Evolutionary conservation across 1,284 basidiomycete species (phyloP), one percentile per base, ranked within the genome.

Genomic region (Austropuccinia psidii): DNA sequence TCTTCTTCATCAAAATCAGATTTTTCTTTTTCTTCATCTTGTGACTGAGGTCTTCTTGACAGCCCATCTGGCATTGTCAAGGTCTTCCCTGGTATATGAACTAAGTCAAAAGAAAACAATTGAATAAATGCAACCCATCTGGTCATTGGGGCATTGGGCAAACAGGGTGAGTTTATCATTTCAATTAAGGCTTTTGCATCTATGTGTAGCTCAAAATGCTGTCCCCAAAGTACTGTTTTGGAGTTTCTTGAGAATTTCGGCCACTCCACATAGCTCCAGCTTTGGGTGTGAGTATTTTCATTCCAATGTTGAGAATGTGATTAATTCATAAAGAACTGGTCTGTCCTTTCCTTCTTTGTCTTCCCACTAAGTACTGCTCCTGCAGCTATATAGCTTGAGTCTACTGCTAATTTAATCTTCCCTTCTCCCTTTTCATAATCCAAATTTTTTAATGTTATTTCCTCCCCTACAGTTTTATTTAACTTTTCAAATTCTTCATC

Each of bases 281-380:
- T 69, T 69, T 9, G 67, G 54, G 7, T 69, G 67, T n/a, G 67
- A 69, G 29, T 69, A 69, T 19, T 33, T 27, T 2, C 54, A 69
- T 21, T 69, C 55, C 17, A 69, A 52, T 4, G 24, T 13, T 11
- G 67, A 49, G n/a, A 64, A 64, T 2, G 49, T 4, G 5, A 64
- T 13, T 24, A 45, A 64, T 19, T 64, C 29, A 27, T 64, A 64
- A 5, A 64, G 13, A 1, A 21, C 61, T 0, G 61, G 61, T 19
- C 31, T 27, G 33, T 45, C 39, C 41, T 19, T 15, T 19, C 61
- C 43, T 1, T 1, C 33, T 1, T 8, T 13, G 1, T 21, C 9
- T n/a, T 47, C 61, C 43, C 49, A 45, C 29, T 57, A 31, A 33
- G 41, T 45, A 49, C 61, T 1, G 41, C 61, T 15, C 43, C 61